Percentiles rank a stretch among this genome's conserved stretches.
Conservation (phyloP, 352 stramenopile genomes). For the Thalassiosira hispida region DNA sequence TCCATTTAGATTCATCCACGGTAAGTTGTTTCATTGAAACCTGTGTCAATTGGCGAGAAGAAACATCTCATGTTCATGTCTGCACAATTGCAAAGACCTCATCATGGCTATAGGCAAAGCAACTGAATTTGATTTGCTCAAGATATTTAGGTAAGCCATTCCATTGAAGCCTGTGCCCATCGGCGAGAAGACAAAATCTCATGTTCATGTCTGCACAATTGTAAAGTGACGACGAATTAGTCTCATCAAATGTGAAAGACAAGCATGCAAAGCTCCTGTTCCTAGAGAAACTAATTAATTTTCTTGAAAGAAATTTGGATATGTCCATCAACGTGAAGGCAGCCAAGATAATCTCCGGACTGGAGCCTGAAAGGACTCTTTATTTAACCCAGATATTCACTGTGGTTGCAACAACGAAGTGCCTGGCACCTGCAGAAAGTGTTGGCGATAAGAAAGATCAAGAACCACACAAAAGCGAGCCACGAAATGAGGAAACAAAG, state of each 20-base stretch:
- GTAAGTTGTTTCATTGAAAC: no score
- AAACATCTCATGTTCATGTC: slow-evolving; percentile 63
- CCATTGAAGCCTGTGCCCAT: neutral
- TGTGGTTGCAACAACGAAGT: slow-evolving; percentile 77
- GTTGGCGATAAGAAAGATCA: neutral
- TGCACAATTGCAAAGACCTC: no score
- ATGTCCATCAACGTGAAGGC: slow-evolving; percentile 89
- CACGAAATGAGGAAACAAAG: slow-evolving; percentile 1
- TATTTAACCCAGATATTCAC: slow-evolving; percentile 91
- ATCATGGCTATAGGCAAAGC: slow-evolving; percentile 88
- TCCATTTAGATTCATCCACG: slow-evolving; percentile 92
- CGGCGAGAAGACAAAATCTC: neutral
- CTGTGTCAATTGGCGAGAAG: no score
- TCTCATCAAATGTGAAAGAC: slow-evolving; percentile 91
- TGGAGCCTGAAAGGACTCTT: slow-evolving; percentile 93
- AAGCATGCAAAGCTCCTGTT: slow-evolving; percentile 93
- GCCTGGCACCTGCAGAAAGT: neutral
- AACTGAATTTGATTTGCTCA: slow-evolving; percentile 89
- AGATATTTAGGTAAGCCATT: slow-evolving; percentile 83
- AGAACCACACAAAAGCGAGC: neutral
- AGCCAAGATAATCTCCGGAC: slow-evolving; percentile 91
- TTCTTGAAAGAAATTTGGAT: slow-evolving; percentile 87
- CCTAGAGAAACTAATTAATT: slow-evolving; percentile 85
- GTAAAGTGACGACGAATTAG: slow-evolving; percentile 85
- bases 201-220: no score